These are phyloP conservation scores for Ascobolus immersus DNA, from an alignment of 495 filamentous ascomycete genomes.

Conservation along the genomic window DNA sequence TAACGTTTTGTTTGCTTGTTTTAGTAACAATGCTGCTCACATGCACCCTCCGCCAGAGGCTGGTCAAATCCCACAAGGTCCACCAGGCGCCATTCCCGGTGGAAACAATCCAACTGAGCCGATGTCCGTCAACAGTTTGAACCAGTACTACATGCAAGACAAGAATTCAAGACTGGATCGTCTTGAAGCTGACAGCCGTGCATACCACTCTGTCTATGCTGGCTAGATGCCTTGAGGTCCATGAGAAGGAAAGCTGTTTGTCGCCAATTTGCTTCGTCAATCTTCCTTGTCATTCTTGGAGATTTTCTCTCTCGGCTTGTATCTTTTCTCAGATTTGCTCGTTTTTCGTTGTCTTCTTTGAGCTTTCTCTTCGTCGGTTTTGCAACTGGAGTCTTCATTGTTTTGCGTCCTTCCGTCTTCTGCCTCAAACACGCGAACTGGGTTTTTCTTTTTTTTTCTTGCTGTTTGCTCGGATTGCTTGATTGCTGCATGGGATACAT, in stretches of 20 bases:
- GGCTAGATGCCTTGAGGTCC: slow-evolving; percentile 6
- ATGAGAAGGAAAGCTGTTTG: slow-evolving; percentile 7
- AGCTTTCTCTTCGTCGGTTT: slow-evolving; percentile 1
- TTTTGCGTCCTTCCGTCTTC: not conserved
- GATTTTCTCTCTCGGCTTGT: slow-evolving; percentile 1
- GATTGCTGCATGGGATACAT: not conserved
- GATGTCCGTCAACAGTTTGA: slow-evolving; percentile 21
- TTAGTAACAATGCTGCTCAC: slow-evolving; percentile 25
- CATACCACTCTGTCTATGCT: slow-evolving; percentile 22
- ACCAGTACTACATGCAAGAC: slow-evolving; percentile 22
- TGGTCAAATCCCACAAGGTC: slow-evolving; percentile 19
- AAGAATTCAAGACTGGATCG: slow-evolving; percentile 21
- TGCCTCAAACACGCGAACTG: not conserved
- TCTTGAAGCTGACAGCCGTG: slow-evolving; percentile 24
- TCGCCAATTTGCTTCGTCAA: not conserved
- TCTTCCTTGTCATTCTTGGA: not conserved
- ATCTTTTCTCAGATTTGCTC: slow-evolving; percentile 1
- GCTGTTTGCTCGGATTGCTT: not conserved
- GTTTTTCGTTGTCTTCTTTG: slow-evolving; percentile 1
- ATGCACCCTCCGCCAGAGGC: slow-evolving; percentile 21
- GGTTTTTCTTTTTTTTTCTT: not conserved
- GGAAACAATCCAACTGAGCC: slow-evolving; percentile 21
- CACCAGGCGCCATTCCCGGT: slow-evolving; percentile 21
- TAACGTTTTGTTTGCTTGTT: slow-evolving; percentile 11
- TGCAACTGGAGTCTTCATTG: slow-evolving; percentile 1